These are phyloP conservation scores for Lactarius akahatsu DNA, from an alignment of 768 basidiomycete genomes.

Conservation along the genomic window DNA sequence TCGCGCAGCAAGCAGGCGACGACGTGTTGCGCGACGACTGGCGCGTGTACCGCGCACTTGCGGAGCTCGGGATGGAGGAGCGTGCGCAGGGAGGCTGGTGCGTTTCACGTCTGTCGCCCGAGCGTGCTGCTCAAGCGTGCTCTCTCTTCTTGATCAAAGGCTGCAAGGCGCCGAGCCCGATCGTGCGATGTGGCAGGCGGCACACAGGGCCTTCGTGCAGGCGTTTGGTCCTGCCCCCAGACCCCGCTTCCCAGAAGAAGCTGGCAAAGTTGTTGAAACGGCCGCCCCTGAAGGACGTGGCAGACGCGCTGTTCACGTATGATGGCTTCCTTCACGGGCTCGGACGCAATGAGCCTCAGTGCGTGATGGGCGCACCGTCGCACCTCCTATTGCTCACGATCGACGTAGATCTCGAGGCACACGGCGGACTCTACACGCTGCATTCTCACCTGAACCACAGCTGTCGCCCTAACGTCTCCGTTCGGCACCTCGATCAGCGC, in stretches of 20 bases:
- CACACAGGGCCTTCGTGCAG: constrained; percentile 53
- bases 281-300: constrained; percentile 47
- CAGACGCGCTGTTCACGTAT: constrained; percentile 66
- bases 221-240: constrained; percentile 63
- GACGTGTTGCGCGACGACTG: constrained; percentile 48
- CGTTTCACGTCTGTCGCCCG: constrained; percentile 29
- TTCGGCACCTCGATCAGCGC: constrained; percentile 71
- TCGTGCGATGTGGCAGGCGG: constrained; percentile 64
- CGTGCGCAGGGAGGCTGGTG: constrained; percentile 47
- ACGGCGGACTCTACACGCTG: constrained; percentile 81
- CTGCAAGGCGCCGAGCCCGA: constrained; percentile 53
- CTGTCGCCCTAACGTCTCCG: constrained; percentile 76
- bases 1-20: constrained; percentile 51
- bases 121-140: constrained; percentile 15
- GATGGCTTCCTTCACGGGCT: constrained; percentile 71
- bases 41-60: constrained; percentile 58
- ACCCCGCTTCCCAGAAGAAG: constrained; percentile 52
- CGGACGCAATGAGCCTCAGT: constrained; percentile 82
- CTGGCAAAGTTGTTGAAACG: constrained; percentile 56
- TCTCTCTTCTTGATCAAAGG: constrained; percentile 30
- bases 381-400: not conserved
- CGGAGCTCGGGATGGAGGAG: constrained; percentile 77
- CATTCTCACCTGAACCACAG: constrained; percentile 89
- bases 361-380: constrained; percentile 34
- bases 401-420: constrained; percentile 69